Evolutionary conservation across 208 protist species (phyloP).

Genomic region (Lotmaria passim): DNA sequence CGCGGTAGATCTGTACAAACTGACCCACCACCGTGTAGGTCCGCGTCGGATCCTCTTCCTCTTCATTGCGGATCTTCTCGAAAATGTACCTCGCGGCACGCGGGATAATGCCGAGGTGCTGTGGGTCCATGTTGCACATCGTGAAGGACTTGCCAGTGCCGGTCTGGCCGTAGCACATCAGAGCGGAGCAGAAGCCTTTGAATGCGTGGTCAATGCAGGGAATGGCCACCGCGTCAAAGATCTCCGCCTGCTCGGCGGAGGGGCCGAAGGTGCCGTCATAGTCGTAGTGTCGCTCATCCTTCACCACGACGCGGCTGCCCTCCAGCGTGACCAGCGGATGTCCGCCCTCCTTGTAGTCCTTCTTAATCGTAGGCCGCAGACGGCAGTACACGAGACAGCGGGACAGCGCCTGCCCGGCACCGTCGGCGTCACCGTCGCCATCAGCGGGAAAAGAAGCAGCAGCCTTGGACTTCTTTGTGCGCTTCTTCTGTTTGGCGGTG

Average conservation of each 20-base stretch:
- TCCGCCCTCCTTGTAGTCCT: slow-evolving; percentile 72
- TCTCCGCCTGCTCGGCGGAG: slow-evolving; percentile 66
- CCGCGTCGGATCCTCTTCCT: slow-evolving; percentile 26
- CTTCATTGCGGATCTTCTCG: slow-evolving; percentile 43
- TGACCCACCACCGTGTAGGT: slow-evolving; percentile 65
- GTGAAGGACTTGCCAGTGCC: slow-evolving; percentile 93
- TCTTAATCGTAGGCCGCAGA: slow-evolving; percentile 69
- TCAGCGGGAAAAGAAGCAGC: not conserved
- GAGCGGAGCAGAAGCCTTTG: slow-evolving; percentile 84
- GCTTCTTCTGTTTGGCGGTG: slow-evolving; percentile 22
- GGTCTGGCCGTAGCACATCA: slow-evolving; percentile 94
- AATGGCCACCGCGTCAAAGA: slow-evolving; percentile 81
- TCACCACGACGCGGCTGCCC: slow-evolving; percentile 67
- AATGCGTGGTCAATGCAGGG: slow-evolving; percentile 88
- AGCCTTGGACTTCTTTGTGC: slow-evolving; percentile 14
- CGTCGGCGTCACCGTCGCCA: slow-evolving; percentile 7
- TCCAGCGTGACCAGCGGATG: slow-evolving; percentile 59
- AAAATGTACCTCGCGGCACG: slow-evolving; percentile 81
- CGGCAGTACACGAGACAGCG: slow-evolving; percentile 87
- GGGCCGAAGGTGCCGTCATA: slow-evolving; percentile 85
- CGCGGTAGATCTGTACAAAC: slow-evolving; percentile 93
- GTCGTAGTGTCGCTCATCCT: slow-evolving; percentile 85
- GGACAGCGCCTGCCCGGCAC: slow-evolving; percentile 32
- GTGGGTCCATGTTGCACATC: slow-evolving; percentile 87
- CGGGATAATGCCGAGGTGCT: slow-evolving; percentile 88